Base-by-base conservation (phyloP, 2,329 filamentous ascomycete genomes). In the Periconia sp. region DNA sequence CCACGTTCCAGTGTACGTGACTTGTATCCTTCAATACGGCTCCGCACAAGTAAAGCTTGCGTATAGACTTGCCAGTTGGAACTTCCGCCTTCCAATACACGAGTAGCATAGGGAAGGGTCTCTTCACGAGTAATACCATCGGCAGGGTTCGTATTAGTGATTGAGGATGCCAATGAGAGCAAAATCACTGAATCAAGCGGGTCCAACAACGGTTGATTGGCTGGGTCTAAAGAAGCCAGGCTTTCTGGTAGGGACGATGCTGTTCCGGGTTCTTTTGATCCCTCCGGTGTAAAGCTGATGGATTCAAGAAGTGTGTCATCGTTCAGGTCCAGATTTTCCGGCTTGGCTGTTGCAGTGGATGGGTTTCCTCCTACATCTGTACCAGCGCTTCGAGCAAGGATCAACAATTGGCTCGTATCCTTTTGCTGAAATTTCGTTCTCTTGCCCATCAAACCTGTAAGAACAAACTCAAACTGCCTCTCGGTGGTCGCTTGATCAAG, bases 51-150 rank as follows among this genome's bases (percentile, higher is more conserved):
- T 9, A 99, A 79, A 0, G 92, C 94, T 69, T 97, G 92, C 0
- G 94, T 97, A 70, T 97, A 97, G 33, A 97, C 88, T 72, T 97
- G 94, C 94, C 94, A 99, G 73, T 97, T 99, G 1, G 91, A 93
- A 44, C 89, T 89, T 62, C 93, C 92, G 56, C 94, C 92, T 9
- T 89, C 84, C 1, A 99, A 81, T 0, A 97, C 94, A 41, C 94
- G 85, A 1, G 87, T 88, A 0, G 94, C 94, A 69, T 93, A 99
- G 0, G 94, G 94, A 1, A 96, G 76, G 5, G 96, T 93, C 70
- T 97, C 91, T 74, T 97, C 92, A n/a, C 92, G 83, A 0, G 92
- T 97, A 1, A 99, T 79, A 0, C 90, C 88, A 69, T 97, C 89
- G 1, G 86, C 81, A 0, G 94, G 92, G 0, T 92, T 89, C 0